A percentile compares a stretch with the other conserved stretches of the same genome.
Evolutionary conservation across 345 rosid genomes (phyloP).

Genomic region (Zanthoxylum bungeanum): DNA sequence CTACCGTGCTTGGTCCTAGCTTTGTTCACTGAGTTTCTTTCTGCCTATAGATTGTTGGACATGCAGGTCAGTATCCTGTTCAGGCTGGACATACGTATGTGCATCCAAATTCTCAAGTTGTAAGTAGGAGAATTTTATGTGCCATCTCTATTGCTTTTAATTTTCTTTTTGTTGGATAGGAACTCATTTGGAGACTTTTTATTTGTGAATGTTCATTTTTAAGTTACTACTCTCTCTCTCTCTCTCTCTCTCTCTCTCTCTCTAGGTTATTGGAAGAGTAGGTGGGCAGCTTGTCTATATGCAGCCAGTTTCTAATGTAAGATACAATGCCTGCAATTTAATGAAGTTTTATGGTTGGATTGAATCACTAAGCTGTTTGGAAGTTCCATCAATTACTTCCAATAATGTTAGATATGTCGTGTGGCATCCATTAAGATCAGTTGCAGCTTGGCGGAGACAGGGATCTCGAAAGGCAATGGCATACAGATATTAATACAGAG

Average conservation of each 20-base stretch:
- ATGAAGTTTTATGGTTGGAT: slow-evolving; percentile 4
- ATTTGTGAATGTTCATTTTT: slow-evolving; percentile 2
- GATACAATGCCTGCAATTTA: slow-evolving; percentile 17
- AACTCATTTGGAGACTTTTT: slow-evolving; percentile 1
- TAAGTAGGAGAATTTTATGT: slow-evolving; percentile 25
- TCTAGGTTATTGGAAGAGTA: slow-evolving; percentile 60
- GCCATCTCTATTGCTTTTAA: neutral
- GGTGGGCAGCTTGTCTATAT: slow-evolving; percentile 80
- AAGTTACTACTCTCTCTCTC: slow-evolving; percentile 7
- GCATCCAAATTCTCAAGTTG: slow-evolving; percentile 63
- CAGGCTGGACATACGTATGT: slow-evolving; percentile 56
- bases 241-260: slow-evolving; percentile 13
- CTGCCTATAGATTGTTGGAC: slow-evolving; percentile 48
- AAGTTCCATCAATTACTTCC: neutral
- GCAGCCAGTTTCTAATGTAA: slow-evolving; percentile 79
- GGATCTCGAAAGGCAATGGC: no score
- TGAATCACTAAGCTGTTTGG: slow-evolving; percentile 2
- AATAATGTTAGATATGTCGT: neutral
- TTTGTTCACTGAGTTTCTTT: slow-evolving; percentile 8
- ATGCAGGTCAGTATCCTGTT: slow-evolving; percentile 58
- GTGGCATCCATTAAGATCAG: neutral
- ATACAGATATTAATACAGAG: neutral
- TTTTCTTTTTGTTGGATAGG: neutral
- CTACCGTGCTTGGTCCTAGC: neutral
- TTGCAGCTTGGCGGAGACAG: neutral